phyloP scores from a whole-genome alignment of 2,329 filamentous ascomycete species.

The Neurospora crassa region DNA sequence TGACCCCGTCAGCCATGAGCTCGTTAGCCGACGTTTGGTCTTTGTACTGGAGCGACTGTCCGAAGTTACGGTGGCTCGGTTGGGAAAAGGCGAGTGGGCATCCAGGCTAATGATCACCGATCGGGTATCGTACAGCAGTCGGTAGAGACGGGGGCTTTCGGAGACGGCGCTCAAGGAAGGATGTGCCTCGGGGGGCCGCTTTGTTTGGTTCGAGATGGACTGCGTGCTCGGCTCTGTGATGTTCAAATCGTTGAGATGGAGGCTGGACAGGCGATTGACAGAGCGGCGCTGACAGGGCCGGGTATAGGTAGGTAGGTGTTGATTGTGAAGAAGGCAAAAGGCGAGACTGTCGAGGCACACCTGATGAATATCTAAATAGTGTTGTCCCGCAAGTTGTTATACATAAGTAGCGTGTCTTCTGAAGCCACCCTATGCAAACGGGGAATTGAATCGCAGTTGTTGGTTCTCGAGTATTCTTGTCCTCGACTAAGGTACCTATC shows the following conservation, averaged over 20 bases:
- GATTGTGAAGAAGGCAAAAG: not conserved
- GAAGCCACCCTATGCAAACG: not conserved
- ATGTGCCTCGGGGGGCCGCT: not conserved
- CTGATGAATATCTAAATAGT: not conserved
- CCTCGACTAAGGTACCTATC: not conserved
- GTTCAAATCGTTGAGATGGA: not conserved
- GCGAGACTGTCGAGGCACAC: not conserved
- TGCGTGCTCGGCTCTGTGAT: not conserved
- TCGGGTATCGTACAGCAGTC: not conserved
- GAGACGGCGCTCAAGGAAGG: not conserved
- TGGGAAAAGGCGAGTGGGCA: not conserved
- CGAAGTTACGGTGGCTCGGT: not conserved
- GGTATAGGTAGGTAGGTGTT: not conserved
- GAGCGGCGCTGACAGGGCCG: not conserved
- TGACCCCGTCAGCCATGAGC: constrained; percentile 37
- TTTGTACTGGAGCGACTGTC: not conserved
- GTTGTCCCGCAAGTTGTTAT: not conserved
- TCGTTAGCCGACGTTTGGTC: not conserved
- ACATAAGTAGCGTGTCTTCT: not conserved
- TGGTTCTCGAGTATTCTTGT: not conserved
- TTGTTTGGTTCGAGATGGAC: not conserved
- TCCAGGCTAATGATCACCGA: not conserved
- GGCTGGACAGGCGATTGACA: not conserved
- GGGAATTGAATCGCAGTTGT: not conserved
- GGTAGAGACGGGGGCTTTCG: not conserved